Conservation (phyloP, 1,284 basidiomycete genomes). For the Gomphus sp. region DNA sequence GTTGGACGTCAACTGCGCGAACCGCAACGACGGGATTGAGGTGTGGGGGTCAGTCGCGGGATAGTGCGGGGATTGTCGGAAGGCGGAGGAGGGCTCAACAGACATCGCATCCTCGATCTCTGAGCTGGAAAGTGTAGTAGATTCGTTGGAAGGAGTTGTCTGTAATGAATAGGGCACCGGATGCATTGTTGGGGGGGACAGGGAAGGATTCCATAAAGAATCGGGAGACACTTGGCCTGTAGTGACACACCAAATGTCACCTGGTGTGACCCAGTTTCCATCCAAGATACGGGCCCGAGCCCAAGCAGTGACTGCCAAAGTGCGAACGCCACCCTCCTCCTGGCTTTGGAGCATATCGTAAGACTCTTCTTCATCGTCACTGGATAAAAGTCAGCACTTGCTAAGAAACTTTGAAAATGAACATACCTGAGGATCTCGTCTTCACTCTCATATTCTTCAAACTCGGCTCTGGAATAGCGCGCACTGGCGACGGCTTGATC, state of each 20-base stretch:
- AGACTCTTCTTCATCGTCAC: slow-evolving; percentile 31
- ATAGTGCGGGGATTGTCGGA: slow-evolving; percentile 3
- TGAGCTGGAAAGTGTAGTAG: not conserved
- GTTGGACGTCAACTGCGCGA: slow-evolving; percentile 5
- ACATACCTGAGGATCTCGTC: slow-evolving; percentile 10
- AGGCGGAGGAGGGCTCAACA: slow-evolving; percentile 17
- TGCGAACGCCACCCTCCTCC: slow-evolving; percentile 46
- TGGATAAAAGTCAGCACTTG: not conserved
- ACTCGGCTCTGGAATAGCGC: slow-evolving; percentile 23
- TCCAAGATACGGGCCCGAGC: slow-evolving; percentile 60
- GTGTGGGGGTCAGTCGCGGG: not conserved
- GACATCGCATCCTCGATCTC: slow-evolving; percentile 33
- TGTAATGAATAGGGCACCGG: slow-evolving; percentile 6
- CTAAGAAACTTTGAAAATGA: not conserved
- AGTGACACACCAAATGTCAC: slow-evolving; percentile 48
- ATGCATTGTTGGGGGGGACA: slow-evolving; percentile 4
- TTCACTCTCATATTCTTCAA: slow-evolving; percentile 10
- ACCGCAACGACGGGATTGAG: slow-evolving; percentile 6
- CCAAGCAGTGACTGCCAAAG: slow-evolving; percentile 65
- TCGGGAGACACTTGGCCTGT: slow-evolving; percentile 11
- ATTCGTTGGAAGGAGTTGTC: slow-evolving; percentile 2
- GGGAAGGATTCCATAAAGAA: slow-evolving; percentile 25
- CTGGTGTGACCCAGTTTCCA: slow-evolving; percentile 64
- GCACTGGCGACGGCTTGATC: slow-evolving; percentile 56
- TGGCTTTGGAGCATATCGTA: slow-evolving; percentile 54